phyloP scores from a whole-genome alignment of 768 basidiomycete genomes.

The Pholiota conissans region DNA sequence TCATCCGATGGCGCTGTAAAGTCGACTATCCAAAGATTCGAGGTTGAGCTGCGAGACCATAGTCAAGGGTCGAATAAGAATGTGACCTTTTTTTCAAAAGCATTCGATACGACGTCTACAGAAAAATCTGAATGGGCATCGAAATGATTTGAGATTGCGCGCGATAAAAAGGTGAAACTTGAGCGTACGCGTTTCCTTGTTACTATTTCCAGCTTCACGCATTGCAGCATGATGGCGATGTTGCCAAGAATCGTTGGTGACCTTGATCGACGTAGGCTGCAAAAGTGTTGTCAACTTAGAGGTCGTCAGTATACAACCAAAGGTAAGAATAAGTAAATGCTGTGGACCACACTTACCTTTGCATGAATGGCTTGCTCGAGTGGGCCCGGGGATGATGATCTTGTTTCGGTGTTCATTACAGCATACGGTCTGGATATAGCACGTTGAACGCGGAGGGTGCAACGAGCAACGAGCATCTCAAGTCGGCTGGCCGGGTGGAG shows the following conservation, averaged over 20 bases:
- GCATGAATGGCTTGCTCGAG: conserved; percentile 19
- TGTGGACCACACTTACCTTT: conserved; percentile 14
- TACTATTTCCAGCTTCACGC: conserved; percentile 65
- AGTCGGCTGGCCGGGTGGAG: neutral
- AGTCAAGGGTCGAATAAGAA: neutral
- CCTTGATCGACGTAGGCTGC: conserved; percentile 59
- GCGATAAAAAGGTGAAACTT: conserved; percentile 10
- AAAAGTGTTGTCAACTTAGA: conserved; percentile 62
- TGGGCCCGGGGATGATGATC: conserved; percentile 16
- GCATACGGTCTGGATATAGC: conserved; percentile 9
- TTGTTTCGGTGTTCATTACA: conserved; percentile 10
- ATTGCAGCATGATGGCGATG: conserved; percentile 86
- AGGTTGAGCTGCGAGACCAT: conserved; percentile 3
- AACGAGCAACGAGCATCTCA: conserved; percentile 6
- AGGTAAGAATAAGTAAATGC: conserved; percentile 9
- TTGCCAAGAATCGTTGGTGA: conserved; percentile 82
- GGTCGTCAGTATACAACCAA: conserved; percentile 10
- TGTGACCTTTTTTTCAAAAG: conserved; percentile 71
- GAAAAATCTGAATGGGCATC: conserved; percentile 58
- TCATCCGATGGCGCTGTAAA: conserved; percentile 80
- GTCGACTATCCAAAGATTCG: conserved; percentile 45
- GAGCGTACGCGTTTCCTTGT: conserved; percentile 80
- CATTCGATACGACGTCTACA: conserved; percentile 69
- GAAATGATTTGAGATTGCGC: neutral
- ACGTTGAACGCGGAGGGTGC: neutral